Evolutionary conservation across 257 asterid species (phyloP).

Genomic region (Nicotiana obtusifolia): DNA sequence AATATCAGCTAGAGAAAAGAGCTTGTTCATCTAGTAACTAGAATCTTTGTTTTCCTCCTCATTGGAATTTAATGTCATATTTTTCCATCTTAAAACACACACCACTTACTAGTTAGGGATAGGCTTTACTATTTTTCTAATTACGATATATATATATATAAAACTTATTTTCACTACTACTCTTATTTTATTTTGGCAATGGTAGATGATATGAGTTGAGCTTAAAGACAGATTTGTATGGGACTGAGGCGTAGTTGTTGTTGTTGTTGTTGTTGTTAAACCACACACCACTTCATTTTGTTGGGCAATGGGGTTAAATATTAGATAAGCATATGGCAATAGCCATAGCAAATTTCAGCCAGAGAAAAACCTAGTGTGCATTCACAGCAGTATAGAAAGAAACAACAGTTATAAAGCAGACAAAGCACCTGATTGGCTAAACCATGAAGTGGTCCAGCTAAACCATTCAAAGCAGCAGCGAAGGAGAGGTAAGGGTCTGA

Average conservation of each 20-base stretch:
- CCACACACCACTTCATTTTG: neutral
- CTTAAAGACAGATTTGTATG: too few relatives aligned
- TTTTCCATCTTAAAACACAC: neutral
- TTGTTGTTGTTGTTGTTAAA: neutral
- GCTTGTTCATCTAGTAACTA: neutral
- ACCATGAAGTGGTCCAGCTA: slow-evolving; percentile 99
- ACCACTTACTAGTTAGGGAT: neutral
- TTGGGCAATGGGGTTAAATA: neutral
- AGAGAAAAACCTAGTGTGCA: neutral
- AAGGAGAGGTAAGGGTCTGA: slow-evolving; percentile 98
- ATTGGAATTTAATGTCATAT: neutral
- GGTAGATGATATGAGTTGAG: too few relatives aligned
- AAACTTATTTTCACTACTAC: too few relatives aligned
- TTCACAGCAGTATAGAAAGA: neutral
- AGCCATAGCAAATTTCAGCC: neutral
- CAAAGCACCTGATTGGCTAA: slow-evolving; percentile 92
- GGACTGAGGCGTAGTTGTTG: too few relatives aligned
- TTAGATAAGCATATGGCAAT: neutral
- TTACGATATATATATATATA: too few relatives aligned
- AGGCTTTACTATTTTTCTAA: too few relatives aligned
- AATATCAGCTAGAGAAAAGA: neutral
- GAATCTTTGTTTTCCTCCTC: neutral
- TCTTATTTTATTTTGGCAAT: too few relatives aligned
- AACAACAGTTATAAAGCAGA: neutral
- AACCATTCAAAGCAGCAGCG: slow-evolving; percentile 98